Evolutionary conservation across 108 stramenopile genomes (phyloP).

Genomic region (Nitzschia sp.): DNA sequence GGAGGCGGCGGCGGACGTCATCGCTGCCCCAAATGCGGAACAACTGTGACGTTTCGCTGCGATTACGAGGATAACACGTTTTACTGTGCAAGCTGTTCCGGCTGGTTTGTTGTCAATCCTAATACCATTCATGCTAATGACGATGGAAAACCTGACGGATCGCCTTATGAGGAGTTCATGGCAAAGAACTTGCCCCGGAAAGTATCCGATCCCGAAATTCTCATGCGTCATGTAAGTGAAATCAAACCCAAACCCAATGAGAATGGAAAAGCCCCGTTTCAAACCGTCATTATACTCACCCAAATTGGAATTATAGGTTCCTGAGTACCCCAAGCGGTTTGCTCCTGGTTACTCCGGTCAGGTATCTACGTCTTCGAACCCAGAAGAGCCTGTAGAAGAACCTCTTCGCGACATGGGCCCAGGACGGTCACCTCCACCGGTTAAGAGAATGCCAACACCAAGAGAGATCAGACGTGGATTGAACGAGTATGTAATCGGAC

Average conservation of each 20-base stretch:
- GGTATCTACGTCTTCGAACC: background rate
- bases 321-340: conserved; percentile 16
- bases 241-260: too few relatives aligned
- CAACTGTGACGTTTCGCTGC: conserved; percentile 60
- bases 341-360: background rate
- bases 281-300: background rate
- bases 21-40: conserved; percentile 80
- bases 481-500: conserved; percentile 96
- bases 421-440: conserved; percentile 17
- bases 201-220: conserved; percentile 32
- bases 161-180: conserved; percentile 15
- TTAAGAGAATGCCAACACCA: conserved; percentile 69
- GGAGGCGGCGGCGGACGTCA: conserved; percentile 49
- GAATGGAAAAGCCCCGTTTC: too few relatives aligned
- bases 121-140: conserved; percentile 5
- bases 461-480: conserved; percentile 82
- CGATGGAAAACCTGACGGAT: conserved; percentile 9
- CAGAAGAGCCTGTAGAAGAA: background rate
- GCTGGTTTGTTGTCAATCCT: conserved; percentile 66
- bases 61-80: conserved; percentile 73
- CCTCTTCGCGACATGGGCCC: conserved; percentile 4
- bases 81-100: conserved; percentile 88
- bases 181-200: conserved; percentile 12
- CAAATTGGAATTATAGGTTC: conserved; percentile 12
- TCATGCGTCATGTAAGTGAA: conserved; percentile 74